A percentile compares a stretch with the other conserved stretches of the same genome.
These are phyloP conservation scores for Inosperma sp. DNA, from an alignment of 768 basidiomycete genomes.

Conservation along the genomic window DNA sequence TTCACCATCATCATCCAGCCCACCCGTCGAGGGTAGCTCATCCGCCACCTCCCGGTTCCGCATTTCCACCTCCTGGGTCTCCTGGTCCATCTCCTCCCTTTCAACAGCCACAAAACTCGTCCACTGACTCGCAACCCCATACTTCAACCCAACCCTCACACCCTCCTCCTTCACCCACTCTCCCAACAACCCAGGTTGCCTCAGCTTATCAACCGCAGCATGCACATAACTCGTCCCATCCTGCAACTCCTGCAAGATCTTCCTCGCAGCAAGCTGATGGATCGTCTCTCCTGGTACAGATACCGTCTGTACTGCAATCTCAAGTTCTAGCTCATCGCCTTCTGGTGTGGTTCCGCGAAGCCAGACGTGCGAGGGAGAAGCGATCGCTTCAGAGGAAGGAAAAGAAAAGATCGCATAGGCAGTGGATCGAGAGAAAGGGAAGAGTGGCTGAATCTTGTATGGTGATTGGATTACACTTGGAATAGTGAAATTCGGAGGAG, in stretches of 20 bases:
- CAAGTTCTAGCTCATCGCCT: slow-evolving; percentile 1
- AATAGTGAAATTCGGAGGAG: background rate
- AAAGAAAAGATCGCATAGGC: background rate
- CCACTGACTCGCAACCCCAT: slow-evolving; percentile 2
- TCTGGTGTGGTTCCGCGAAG: slow-evolving; percentile 4
- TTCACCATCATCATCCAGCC: background rate
- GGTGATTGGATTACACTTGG: slow-evolving; percentile 1
- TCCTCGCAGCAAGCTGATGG: slow-evolving; percentile 8
- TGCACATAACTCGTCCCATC: slow-evolving; percentile 5
- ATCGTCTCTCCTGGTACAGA: background rate
- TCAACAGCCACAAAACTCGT: slow-evolving; percentile 8
- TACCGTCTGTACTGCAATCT: background rate
- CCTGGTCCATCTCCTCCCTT: no score
- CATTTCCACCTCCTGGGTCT: background rate
- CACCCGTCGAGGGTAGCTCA: background rate
- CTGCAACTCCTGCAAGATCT: slow-evolving; percentile 7
- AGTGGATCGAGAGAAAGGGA: slow-evolving; percentile 1
- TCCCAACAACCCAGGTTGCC: background rate
- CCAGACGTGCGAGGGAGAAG: background rate
- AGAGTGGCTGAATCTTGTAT: slow-evolving; percentile 3
- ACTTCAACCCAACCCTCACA: slow-evolving; percentile 4
- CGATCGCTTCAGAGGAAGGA: background rate
- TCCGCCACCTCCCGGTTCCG: background rate
- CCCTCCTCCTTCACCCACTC: slow-evolving; percentile 7
- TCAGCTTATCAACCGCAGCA: background rate